Evolutionary conservation across 2,329 filamentous ascomycete species (phyloP), one percentile per base, ranked within the genome.

Genomic region (Zymoseptoria brevis): DNA sequence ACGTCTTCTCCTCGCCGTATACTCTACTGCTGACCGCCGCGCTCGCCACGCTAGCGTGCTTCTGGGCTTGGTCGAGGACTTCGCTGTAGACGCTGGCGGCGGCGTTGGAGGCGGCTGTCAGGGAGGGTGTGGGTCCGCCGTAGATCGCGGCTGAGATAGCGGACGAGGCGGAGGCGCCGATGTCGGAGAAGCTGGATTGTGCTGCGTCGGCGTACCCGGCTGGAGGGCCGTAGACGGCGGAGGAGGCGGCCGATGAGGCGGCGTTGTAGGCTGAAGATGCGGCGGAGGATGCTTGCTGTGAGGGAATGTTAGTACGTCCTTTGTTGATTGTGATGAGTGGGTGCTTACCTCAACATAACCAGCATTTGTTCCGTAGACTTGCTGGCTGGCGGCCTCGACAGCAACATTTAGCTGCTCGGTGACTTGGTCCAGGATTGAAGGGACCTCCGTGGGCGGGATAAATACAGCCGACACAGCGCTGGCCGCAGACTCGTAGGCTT

Each of bases 61-160:
- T 75, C 9, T 73, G 74, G 8, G 77, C 79, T 11, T 72, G 75
- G 4, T 76, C 77, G 1, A 77, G 74, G 19, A 79, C 71, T 16
- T 78, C 80, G 19, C 73, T 73, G 65, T 79, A 79, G 0, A 74
- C 74, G 55, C 72, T 75, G 6, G 72, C 75, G 2, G 75, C 78
- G 26, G 73, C 75, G 54, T 72, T 75, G 1, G 77, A 76, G 0
- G 74, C 76, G 19, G 75, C 75, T 45, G 79, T 79, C 41, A 76
- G 71, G 5, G 74, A 76, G 2, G 76, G 75, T 1, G 81, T 81
- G 0, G 79, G 74, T 0, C 79, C 79, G 19, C 83, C 82, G 64
- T 83, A 86, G 56, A 87, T 76, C 2, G 83, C 82, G 55, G 76
- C 75, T 13, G 77, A 81, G 58, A 85, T 80, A 1, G 80, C 83